Base-by-base conservation (phyloP, 495 filamentous ascomycete genomes). In the Aspergillus indologenus region DNA sequence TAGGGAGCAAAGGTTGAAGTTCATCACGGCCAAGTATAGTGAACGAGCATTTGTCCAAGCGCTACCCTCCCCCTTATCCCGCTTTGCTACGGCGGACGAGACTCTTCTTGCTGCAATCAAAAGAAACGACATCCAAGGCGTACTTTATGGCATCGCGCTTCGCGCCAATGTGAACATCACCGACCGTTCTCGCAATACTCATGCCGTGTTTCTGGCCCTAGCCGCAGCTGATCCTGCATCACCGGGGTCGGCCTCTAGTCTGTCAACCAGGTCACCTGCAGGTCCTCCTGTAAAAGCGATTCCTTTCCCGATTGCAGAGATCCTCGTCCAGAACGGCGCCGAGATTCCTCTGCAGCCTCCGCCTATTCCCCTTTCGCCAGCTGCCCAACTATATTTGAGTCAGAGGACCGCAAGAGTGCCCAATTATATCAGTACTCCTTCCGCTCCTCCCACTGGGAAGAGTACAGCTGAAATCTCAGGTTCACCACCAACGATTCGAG, bases 1-100 rank as follows among this genome's bases (percentile, higher is more conserved):
- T 3, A 84, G 94, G 23, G 94, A 99, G 65, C 90, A 94, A 67
- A 82, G 94, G 18, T 80, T 98, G 14, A 88, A 82, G 61, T 99
- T 96, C 68, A 98, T 99, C 67, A 96, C 90, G 5, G 82, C 87
- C 42, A 99, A 99, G 73, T 99, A 99, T 64, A 89, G 90, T 31
- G 89, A 97, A 7, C 80, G 86, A 57, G 84, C 85, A 15, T 96
- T 83, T 65, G 90, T 99, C 18, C 84, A 89, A 61, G 85, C 85
- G 5, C 85, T 97, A 19, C 87, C 88, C 3, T 71, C 89, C 19
- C 85, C 89, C 0, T 71, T 88, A 11, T 94, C 91, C 14, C 84
- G 88, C 18, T 94, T 89, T 66, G 78, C 83, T 4, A 91, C 88
- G 0, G 78, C 95, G 0, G 90, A 98, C 55, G 94, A 99, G 65